Evolutionary conservation across 495 filamentous ascomycete species (phyloP).

Genomic region (Aspergillus campestris): DNA sequence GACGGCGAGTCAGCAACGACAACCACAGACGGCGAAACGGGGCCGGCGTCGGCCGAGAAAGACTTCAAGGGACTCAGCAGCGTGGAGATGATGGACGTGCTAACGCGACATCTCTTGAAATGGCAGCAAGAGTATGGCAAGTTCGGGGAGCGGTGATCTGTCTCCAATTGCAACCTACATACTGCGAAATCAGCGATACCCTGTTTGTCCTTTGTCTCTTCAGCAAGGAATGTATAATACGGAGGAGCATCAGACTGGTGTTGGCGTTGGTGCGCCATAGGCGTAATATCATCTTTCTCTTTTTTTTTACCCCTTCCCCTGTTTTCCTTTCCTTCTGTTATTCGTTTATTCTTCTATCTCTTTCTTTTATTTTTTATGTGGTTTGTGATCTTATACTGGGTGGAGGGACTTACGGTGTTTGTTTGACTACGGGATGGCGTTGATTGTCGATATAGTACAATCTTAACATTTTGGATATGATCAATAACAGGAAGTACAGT

Average conservation of each 20-base stretch:
- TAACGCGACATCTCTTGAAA: slow-evolving; percentile 66
- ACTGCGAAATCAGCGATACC: background rate
- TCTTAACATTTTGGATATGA: no score
- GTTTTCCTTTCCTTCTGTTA: background rate
- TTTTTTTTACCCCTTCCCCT: slow-evolving; percentile 2
- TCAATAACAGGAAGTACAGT: no score
- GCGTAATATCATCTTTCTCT: background rate
- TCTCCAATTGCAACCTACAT: no score
- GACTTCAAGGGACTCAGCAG: slow-evolving; percentile 62
- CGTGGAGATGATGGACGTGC: slow-evolving; percentile 74
- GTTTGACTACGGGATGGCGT: no score
- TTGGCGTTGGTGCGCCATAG: no score
- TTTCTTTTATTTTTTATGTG: background rate
- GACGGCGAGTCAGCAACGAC: slow-evolving; percentile 24
- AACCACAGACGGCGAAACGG: slow-evolving; percentile 23
- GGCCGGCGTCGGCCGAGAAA: slow-evolving; percentile 22
- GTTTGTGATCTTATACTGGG: no score
- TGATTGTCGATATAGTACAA: no score
- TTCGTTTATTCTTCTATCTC: slow-evolving; percentile 3
- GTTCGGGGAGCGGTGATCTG: slow-evolving; percentile 40
- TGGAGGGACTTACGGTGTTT: no score
- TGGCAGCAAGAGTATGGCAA: slow-evolving; percentile 63
- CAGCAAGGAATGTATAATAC: background rate
- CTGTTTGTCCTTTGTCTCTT: slow-evolving; percentile 1
- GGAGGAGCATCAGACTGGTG: no score